Base-by-base conservation (phyloP, 1,284 basidiomycete species). In the Trametes hirsuta region DNA sequence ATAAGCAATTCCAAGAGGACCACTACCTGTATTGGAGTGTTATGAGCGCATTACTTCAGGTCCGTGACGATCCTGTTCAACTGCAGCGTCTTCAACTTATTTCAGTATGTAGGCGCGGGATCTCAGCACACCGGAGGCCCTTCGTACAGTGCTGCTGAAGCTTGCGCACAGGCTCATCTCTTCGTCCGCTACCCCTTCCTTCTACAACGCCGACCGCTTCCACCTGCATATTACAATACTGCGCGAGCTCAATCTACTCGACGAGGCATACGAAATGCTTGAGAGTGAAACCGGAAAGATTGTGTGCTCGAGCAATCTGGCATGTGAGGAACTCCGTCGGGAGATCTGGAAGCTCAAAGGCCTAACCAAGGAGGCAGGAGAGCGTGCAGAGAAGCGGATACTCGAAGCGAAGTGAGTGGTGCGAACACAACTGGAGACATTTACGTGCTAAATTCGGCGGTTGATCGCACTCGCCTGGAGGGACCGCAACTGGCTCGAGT, bases 401-500 rank as follows among this genome's bases (percentile, higher is more conserved):
- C 64, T 72, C 37, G 83, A 87, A 54, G 81, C 82, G 66, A 82
- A 81, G 89, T 89, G 53, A 66, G 81, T 69, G 12, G 25, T 18
- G 49, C 18, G 41, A 39, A 34, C 24, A 41, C 37, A 18, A 30
- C 30, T 48, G 22, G 60, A 53, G 36, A 44, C 40, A 18, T 40
- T 25, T 35, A 34, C 42, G 62, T 66, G 61, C 66, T 71, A 44
- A 72, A 55, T 48, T 50, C 44, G n/a, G 34, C 53, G 34, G 47
- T 30, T 12, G 41, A 50, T 45, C 21, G 53, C 53, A 47, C 35
- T 42, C 51, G 18, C 52, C 15, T 58, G n/a, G 59, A 93, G 91
- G 49, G 90, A 94, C 69, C 87, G 89, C 46, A 94, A 94, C 67
- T 95, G 93, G 91, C 78, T 92, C 12, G 91, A 94, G 68, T 92